phyloP scores from a whole-genome alignment of 176 grass and related monocot species.

The Leersia perrieri region DNA sequence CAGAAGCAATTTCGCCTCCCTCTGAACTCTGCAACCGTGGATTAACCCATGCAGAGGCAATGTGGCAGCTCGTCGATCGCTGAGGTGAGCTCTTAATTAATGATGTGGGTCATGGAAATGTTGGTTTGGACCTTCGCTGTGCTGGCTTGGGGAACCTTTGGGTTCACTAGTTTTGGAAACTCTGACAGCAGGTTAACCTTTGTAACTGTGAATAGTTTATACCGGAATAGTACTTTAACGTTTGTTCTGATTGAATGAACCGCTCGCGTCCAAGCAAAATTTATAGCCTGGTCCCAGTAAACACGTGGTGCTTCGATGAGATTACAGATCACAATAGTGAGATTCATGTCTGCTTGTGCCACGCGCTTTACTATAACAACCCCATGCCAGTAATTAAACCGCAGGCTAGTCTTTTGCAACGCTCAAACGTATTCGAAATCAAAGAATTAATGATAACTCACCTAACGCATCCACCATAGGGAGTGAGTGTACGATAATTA shows the following conservation, averaged over 20 bases:
- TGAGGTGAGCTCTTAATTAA: background rate
- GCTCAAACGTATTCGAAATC: background rate
- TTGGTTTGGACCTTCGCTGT: background rate
- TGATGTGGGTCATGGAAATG: background rate
- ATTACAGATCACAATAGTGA: background rate
- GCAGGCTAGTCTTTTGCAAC: background rate
- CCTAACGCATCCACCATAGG: background rate
- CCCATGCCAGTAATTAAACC: background rate
- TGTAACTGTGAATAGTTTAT: background rate
- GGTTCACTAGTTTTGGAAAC: background rate
- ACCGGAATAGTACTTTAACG: background rate
- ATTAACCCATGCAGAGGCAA: background rate
- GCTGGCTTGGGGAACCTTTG: background rate
- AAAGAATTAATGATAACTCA: background rate
- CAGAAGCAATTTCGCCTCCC: background rate
- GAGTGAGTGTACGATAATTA: too few relatives aligned
- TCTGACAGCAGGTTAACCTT: constrained; percentile 4
- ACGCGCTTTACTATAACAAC: too few relatives aligned
- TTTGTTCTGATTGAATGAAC: background rate
- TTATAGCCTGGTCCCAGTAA: constrained; percentile 6
- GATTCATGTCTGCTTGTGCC: background rate
- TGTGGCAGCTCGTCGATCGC: background rate
- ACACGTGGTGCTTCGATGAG: background rate
- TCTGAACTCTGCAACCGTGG: background rate
- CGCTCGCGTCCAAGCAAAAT: background rate